phyloP scores from a whole-genome alignment of 768 basidiomycete genomes.

The Psilocybe sp. region DNA sequence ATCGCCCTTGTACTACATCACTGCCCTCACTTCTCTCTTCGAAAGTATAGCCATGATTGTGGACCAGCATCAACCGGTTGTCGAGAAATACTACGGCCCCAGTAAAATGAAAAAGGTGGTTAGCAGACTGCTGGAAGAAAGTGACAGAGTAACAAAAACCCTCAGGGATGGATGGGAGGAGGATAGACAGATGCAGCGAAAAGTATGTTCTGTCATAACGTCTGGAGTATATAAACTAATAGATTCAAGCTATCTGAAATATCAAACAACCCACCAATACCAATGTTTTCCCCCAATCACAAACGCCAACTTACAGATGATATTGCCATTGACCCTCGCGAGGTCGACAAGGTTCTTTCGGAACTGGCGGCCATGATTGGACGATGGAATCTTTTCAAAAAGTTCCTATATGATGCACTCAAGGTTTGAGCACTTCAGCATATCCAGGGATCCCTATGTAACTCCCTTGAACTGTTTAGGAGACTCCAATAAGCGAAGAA shows the following conservation, averaged over 20 bases:
- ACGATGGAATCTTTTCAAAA: slow-evolving; percentile 87
- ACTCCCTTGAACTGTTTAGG: slow-evolving; percentile 4
- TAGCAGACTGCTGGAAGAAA: slow-evolving; percentile 74
- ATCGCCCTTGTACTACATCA: slow-evolving; percentile 89
- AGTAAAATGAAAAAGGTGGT: slow-evolving; percentile 87
- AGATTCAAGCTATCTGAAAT: slow-evolving; percentile 44
- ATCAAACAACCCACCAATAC: slow-evolving; percentile 36
- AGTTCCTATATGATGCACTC: slow-evolving; percentile 78
- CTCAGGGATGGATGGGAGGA: slow-evolving; percentile 88
- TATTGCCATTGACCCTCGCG: slow-evolving; percentile 72
- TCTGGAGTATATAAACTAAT: background rate
- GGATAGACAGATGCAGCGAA: slow-evolving; percentile 79
- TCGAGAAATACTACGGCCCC: slow-evolving; percentile 94
- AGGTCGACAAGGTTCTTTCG: slow-evolving; percentile 86
- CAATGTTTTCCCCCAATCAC: slow-evolving; percentile 27
- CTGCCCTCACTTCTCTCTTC: slow-evolving; percentile 85
- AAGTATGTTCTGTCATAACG: slow-evolving; percentile 39
- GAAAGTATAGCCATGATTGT: slow-evolving; percentile 95
- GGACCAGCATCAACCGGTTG: slow-evolving; percentile 95
- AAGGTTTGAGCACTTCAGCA: slow-evolving; percentile 39
- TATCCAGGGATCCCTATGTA: background rate
- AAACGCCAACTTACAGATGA: slow-evolving; percentile 42
- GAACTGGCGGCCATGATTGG: slow-evolving; percentile 90
- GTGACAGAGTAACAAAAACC: slow-evolving; percentile 76
- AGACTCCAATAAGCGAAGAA: slow-evolving; percentile 4